Percentiles rank a stretch among this genome's conserved stretches.
phyloP scores from a whole-genome alignment of 139 green algal species.

The Chlorella ohadii region DNA sequence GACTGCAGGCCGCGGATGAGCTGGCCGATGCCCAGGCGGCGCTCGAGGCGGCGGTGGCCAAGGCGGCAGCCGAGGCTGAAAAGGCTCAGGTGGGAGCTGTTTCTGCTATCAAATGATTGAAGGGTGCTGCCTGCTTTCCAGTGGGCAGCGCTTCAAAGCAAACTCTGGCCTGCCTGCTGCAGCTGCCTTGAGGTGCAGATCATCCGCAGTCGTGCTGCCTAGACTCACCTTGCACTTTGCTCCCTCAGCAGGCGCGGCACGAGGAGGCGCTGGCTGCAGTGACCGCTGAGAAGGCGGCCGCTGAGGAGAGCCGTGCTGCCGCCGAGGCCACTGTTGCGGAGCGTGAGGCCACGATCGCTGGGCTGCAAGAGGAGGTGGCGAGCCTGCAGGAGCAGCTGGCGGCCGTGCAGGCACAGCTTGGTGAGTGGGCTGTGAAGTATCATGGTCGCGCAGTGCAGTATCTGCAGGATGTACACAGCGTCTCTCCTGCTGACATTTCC shows the following conservation, averaged over 20 bases:
- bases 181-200: too few relatives aligned
- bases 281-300: background rate
- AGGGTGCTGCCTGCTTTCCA: too few relatives aligned
- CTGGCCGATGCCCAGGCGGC: conserved; percentile 35
- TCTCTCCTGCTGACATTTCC: too few relatives aligned
- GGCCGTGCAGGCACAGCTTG: conserved; percentile 55
- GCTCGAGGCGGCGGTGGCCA: conserved; percentile 7
- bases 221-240: too few relatives aligned
- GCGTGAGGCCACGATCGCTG: conserved; percentile 17
- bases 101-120: too few relatives aligned
- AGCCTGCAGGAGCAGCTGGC: conserved; percentile 28
- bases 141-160: too few relatives aligned
- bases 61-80: conserved; percentile 33
- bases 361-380: conserved; percentile 5
- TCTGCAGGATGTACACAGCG: too few relatives aligned
- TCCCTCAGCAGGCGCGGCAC: conserved; percentile 28
- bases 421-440: conserved; percentile 12
- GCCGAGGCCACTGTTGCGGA: conserved; percentile 31
- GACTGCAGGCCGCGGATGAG: too few relatives aligned
- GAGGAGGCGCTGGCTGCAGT: conserved; percentile 38
- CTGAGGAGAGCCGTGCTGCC: background rate
- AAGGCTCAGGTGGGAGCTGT: conserved; percentile 20
- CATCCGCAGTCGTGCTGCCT: too few relatives aligned
- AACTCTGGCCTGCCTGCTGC: background rate
- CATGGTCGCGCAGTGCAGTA: background rate